phyloP scores from a whole-genome alignment of 2,329 filamentous ascomycete species.

The Lachnellula arida region DNA sequence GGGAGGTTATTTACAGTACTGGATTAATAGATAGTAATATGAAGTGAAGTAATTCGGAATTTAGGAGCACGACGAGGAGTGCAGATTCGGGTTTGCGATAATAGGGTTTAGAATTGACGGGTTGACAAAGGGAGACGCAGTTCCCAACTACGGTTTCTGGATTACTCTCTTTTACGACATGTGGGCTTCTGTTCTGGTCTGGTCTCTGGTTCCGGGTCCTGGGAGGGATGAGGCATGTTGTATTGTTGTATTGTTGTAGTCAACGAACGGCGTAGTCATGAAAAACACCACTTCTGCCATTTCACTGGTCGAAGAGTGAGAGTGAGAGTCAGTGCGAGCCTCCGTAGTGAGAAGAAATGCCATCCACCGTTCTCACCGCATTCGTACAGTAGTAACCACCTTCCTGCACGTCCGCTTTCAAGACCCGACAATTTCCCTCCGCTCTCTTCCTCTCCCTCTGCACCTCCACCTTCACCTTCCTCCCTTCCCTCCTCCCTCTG shows the following conservation, averaged over 20 bases:
- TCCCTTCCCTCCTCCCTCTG: not conserved
- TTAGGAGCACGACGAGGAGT: no score
- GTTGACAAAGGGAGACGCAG: no score
- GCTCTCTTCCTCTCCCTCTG: not conserved
- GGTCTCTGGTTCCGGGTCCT: not conserved
- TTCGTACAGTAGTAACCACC: not conserved
- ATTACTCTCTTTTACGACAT: not conserved
- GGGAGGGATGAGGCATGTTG: not conserved
- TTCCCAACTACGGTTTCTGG: not conserved
- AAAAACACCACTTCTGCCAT: not conserved
- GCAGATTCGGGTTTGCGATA: no score
- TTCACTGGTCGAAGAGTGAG: not conserved
- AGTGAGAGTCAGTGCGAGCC: not conserved
- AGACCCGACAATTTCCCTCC: not conserved
- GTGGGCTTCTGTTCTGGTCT: not conserved
- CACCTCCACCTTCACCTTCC: not conserved
- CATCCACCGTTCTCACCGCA: not conserved
- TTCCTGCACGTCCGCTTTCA: constrained; percentile 3
- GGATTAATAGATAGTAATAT: no score
- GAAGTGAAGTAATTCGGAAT: no score
- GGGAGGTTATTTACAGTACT: no score
- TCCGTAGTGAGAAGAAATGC: not conserved
- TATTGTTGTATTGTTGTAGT: no score
- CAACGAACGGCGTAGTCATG: not conserved
- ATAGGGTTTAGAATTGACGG: no score